Conservation (phyloP, 163 green algal genomes). For the Scenedesmus sp. region DNA sequence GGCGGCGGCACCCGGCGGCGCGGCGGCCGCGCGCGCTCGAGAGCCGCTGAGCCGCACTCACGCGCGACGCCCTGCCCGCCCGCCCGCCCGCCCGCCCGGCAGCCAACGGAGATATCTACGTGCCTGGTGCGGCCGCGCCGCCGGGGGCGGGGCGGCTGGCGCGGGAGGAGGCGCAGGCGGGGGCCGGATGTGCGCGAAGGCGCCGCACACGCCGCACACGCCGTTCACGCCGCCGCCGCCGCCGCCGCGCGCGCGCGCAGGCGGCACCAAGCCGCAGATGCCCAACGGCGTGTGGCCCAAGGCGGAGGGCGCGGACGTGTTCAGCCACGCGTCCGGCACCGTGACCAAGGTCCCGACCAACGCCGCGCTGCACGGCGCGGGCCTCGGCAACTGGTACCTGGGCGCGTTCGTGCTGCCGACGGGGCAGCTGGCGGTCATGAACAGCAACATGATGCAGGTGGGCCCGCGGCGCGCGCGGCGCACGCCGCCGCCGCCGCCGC, state of each 20-base stretch:
- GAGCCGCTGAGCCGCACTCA: no score
- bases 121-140: slow-evolving; percentile 32
- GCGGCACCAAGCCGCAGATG: slow-evolving; percentile 30
- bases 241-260: slow-evolving; percentile 10
- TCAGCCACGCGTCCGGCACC: neutral
- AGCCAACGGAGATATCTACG: slow-evolving; percentile 27
- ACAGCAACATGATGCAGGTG: slow-evolving; percentile 43
- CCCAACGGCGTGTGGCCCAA: slow-evolving; percentile 31
- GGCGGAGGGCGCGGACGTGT: slow-evolving; percentile 29
- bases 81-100: slow-evolving; percentile 6
- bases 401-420: slow-evolving; percentile 35
- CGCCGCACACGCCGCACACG: neutral
- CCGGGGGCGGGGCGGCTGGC: no score
- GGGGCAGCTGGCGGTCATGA: slow-evolving; percentile 27
- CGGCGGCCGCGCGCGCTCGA: no score
- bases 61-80: no score
- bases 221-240: neutral
- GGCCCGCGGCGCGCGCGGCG: neutral
- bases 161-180: neutral
- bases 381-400: slow-evolving; percentile 35
- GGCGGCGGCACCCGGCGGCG: no score
- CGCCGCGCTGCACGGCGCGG: slow-evolving; percentile 7
- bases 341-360: slow-evolving; percentile 14
- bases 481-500: no score
- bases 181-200: neutral